These are phyloP conservation scores for Passiflora organensis DNA, from an alignment of 345 rosid species.

Conservation along the genomic window DNA sequence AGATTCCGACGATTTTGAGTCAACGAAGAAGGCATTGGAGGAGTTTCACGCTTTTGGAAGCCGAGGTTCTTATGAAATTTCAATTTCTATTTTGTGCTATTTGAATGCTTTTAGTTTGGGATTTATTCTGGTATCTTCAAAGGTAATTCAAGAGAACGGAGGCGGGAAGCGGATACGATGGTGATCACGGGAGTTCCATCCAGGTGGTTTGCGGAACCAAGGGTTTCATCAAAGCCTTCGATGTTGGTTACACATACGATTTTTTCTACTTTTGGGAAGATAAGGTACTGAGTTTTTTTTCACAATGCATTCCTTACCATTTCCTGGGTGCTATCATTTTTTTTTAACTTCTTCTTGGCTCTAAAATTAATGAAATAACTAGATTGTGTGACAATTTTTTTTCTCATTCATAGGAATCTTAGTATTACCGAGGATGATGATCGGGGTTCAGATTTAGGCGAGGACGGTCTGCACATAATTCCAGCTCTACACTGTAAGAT, in stretches of 20 bases:
- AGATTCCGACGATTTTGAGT: conserved; percentile 59
- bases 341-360: neutral
- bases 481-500: conserved; percentile 89
- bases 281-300: conserved; percentile 41
- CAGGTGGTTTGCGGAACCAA: conserved; percentile 92
- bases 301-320: too few relatives aligned
- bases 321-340: too few relatives aligned
- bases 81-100: neutral
- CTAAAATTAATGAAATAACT: neutral
- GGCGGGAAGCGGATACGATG: conserved; percentile 71
- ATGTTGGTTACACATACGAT: conserved; percentile 84
- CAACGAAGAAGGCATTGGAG: conserved; percentile 75
- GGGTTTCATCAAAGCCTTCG: conserved; percentile 92
- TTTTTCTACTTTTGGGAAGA: conserved; percentile 77
- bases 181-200: conserved; percentile 73
- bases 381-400: neutral
- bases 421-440: conserved; percentile 77
- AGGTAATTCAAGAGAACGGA: conserved; percentile 63
- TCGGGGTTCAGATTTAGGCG: conserved; percentile 48
- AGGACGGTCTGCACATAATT: conserved; percentile 42
- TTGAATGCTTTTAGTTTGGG: neutral
- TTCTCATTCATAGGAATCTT: conserved; percentile 53
- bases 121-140: neutral
- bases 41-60: conserved; percentile 62
- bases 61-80: conserved; percentile 22